Evolutionary conservation across 1,284 basidiomycete genomes (phyloP).

Genomic region (Trichosporon sp.): DNA sequence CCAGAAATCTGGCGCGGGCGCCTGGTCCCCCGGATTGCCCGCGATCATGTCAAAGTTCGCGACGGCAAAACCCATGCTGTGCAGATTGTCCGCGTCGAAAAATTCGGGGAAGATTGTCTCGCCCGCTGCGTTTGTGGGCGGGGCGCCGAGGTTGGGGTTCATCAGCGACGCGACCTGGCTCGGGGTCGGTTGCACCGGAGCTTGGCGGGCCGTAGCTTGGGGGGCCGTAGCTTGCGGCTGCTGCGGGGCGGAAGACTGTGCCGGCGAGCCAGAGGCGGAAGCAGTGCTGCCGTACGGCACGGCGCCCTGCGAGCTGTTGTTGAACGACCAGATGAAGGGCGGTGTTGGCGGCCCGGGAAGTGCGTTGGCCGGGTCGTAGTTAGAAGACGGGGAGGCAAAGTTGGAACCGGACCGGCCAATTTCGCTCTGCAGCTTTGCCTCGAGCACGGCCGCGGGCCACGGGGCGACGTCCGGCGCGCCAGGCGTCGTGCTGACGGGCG

Average conservation of each 20-base stretch:
- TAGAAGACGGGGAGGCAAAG: neutral
- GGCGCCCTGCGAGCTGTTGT: conserved; percentile 21
- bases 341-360: conserved; percentile 21
- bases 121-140: neutral
- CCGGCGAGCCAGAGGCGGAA: neutral
- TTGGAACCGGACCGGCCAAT: neutral
- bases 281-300: conserved; percentile 18
- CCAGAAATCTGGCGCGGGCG: conserved; percentile 28
- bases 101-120: conserved; percentile 24
- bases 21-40: conserved; percentile 14
- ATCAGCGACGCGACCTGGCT: neutral
- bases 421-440: conserved; percentile 23
- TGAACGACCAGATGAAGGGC: conserved; percentile 23
- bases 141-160: conserved; percentile 8
- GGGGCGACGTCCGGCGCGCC: conserved; percentile 29
- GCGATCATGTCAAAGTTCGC: conserved; percentile 34
- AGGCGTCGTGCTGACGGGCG: conserved; percentile 16
- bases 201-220: neutral
- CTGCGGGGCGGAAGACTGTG: neutral
- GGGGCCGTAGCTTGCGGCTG: neutral
- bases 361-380: neutral
- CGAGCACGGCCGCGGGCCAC: neutral
- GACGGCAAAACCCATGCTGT: conserved; percentile 32
- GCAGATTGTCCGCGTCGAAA: conserved; percentile 31
- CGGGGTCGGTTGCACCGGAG: neutral